Percentiles rank a stretch among this genome's conserved stretches.
Evolutionary conservation across 2,329 filamentous ascomycete genomes (phyloP).

Genomic region (Penicillium sp.): DNA sequence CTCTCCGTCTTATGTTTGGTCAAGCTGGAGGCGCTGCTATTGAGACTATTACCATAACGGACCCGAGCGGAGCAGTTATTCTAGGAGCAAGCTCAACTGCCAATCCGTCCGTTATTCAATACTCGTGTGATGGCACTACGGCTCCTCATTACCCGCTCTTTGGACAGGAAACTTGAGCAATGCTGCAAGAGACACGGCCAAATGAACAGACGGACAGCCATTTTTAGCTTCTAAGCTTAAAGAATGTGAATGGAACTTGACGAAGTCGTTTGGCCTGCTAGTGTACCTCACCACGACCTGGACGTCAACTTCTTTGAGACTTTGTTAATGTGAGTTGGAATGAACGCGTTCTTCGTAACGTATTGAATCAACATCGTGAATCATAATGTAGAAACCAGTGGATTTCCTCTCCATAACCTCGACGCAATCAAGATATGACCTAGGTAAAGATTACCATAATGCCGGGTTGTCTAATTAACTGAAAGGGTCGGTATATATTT

Average conservation of each 20-base stretch:
- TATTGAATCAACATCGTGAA: neutral
- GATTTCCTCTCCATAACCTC: neutral
- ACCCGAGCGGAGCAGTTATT: neutral
- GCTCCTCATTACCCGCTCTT: neutral
- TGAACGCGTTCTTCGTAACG: neutral
- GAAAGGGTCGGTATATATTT: neutral
- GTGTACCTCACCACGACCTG: neutral
- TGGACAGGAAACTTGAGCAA: neutral
- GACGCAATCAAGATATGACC: neutral
- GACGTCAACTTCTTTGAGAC: neutral
- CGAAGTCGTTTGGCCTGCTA: neutral
- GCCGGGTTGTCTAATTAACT: neutral
- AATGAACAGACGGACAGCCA: neutral
- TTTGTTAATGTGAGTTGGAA: neutral
- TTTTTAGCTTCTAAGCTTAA: neutral
- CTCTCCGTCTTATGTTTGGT: neutral
- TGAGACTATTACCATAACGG: neutral
- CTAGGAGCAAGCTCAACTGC: neutral
- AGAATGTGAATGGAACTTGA: neutral
- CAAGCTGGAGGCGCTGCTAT: neutral
- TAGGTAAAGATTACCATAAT: neutral
- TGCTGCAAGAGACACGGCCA: neutral
- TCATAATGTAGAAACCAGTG: neutral
- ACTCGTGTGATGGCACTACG: neutral
- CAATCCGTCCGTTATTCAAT: neutral